Percentiles rank a stretch among this genome's conserved stretches.
Conservation (phyloP, 148 eudicot genomes). For the Nepenthes gracilis region DNA sequence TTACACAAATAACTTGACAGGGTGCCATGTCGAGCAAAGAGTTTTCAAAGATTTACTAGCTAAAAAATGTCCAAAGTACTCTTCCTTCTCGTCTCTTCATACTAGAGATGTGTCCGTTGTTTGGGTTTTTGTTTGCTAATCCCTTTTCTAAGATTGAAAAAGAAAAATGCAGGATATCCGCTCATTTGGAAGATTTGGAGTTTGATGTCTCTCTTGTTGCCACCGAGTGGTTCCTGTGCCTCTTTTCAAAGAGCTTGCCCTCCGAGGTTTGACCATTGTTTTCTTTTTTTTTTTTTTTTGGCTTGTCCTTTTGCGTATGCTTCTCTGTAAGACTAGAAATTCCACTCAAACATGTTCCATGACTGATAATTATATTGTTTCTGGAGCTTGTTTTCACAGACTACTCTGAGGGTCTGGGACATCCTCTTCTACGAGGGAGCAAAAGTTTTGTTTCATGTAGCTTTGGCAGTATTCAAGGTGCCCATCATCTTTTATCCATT, state of each 20-base stretch:
- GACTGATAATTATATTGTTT: neutral
- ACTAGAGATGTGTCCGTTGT: neutral
- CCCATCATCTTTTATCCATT: conserved; percentile 3
- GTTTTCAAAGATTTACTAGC: conserved; percentile 76
- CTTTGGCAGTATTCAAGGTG: conserved; percentile 92
- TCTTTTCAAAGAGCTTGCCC: conserved; percentile 95
- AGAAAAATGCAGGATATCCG: conserved; percentile 58
- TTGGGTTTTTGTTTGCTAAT: conserved; percentile 1
- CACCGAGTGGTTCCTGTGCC: conserved; percentile 97
- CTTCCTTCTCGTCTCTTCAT: neutral
- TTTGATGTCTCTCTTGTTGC: conserved; percentile 93
- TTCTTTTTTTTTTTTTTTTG: neutral
- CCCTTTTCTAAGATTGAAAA: neutral
- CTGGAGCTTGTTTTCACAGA: conserved; percentile 31
- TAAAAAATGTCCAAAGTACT: conserved; percentile 75
- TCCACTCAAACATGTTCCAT: neutral
- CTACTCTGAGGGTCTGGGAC: conserved; percentile 97
- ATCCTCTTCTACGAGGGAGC: conserved; percentile 96
- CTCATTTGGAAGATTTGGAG: conserved; percentile 82
- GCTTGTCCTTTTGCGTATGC: too few relatives aligned
- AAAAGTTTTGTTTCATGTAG: conserved; percentile 68
- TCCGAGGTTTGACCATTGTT: conserved; percentile 58
- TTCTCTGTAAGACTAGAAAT: neutral
- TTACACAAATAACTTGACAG: conserved; percentile 73
- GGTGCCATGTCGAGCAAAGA: conserved; percentile 98